Evolutionary conservation across 495 filamentous ascomycete species (phyloP).

Genomic region (Tetracladium setigerum): DNA sequence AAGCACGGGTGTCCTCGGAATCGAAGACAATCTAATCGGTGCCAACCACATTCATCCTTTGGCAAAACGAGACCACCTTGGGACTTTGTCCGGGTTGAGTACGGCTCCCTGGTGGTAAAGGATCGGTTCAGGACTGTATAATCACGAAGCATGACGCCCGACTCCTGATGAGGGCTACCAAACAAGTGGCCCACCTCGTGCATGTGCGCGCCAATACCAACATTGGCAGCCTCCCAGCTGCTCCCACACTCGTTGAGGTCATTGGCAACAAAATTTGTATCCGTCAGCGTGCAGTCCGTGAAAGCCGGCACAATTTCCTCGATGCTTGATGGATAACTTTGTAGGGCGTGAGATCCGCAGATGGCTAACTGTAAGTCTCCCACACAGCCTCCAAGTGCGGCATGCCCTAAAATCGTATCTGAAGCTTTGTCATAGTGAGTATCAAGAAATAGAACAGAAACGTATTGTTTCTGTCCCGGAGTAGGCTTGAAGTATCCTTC

Average conservation of each 20-base stretch:
- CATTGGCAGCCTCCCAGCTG: conserved; percentile 85
- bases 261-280: conserved; percentile 73
- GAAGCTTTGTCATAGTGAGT: conserved; percentile 72
- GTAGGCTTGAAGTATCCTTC: conserved; percentile 62
- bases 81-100: conserved; percentile 73
- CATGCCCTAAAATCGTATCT: conserved; percentile 70
- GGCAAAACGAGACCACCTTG: conserved; percentile 67
- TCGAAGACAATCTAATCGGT: conserved; percentile 76
- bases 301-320: conserved; percentile 86
- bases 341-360: conserved; percentile 82
- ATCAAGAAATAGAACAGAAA: conserved; percentile 77
- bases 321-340: conserved; percentile 76
- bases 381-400: conserved; percentile 62
- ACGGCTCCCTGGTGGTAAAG: conserved; percentile 70
- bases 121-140: conserved; percentile 78
- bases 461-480: conserved; percentile 74
- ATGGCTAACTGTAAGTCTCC: conserved; percentile 71
- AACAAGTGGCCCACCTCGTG: conserved; percentile 85
- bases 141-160: conserved; percentile 80
- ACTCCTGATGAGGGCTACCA: conserved; percentile 81
- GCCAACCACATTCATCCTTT: conserved; percentile 81
- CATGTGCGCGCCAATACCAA: conserved; percentile 86
- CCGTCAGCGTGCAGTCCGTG: conserved; percentile 78
- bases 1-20: conserved; percentile 92
- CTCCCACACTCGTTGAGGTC: conserved; percentile 78